Evolutionary conservation across 495 filamentous ascomycete genomes (phyloP), one percentile per base, ranked within the genome.

Genomic region (Rusavskia elegans): DNA sequence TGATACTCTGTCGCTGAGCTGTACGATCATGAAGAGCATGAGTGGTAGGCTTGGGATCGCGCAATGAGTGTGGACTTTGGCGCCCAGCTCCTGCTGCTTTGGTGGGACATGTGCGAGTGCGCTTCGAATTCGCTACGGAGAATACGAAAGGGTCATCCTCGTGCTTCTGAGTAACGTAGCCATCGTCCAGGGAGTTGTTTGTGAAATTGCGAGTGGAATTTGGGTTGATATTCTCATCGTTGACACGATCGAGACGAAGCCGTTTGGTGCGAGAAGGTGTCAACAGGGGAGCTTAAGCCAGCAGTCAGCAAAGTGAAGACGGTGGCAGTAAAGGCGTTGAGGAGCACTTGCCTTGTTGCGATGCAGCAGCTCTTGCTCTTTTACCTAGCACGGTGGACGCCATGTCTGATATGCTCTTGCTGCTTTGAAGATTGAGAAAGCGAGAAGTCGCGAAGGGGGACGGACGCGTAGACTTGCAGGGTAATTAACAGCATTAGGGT

Each of bases 361-460:
- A 72, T 59, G 61, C 64, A 57, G 56, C 69, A 68, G 63, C 68
- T 66, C 71, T 81, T 71, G 64, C 75, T 76, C 87, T 80, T 78
- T 93, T 89, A 63, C 84, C 83, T 49, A 87, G 69, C 48, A 82
- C 74, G 51, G 77, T 72, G 56, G 74, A 70, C 58, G 76, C 72
- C 83, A 87, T 88, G 20, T 45, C 42, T 21, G 36, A 39, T 27
- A 42, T 17, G 51, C 45, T 45, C 52, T 57, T 57, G 55, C 55
- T 53, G 49, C 46, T 57, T 54, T 55, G 48, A 53, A 23, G 48
- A 40, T 1, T 1, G n/a, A 17, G 39, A 35, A 35, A 14, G 8
- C 13, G 32, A 35, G 32, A 42, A 39, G 37, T 56, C 48, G 54
- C 54, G 32, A 35, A 27, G 25, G 25, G 29, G 32, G 32, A 35